These are phyloP conservation scores for Calonectria montana DNA, from an alignment of 2,329 filamentous ascomycete species.

Conservation along the genomic window DNA sequence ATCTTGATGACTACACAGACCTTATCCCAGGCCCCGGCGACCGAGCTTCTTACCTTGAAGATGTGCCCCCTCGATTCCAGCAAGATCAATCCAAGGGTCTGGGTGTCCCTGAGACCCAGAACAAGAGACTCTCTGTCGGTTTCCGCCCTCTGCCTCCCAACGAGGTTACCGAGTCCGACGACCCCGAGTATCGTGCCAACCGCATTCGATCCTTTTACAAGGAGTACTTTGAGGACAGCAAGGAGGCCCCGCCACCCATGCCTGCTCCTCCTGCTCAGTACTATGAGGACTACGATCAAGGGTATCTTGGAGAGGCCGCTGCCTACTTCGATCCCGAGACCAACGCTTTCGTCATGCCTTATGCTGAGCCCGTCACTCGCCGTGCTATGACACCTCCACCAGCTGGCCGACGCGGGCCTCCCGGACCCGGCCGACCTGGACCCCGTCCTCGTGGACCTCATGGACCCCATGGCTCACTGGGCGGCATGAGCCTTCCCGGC, in stretches of 20 bases:
- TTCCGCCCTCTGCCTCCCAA: conserved; percentile 90
- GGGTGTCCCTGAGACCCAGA: conserved; percentile 65
- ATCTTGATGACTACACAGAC: conserved; percentile 48
- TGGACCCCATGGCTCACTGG: conserved; percentile 61
- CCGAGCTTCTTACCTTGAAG: conserved; percentile 39
- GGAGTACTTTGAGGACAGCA: conserved; percentile 95
- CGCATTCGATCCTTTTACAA: conserved; percentile 99
- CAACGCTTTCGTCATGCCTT: conserved; percentile 82
- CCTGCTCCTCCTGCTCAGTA: conserved; percentile 60
- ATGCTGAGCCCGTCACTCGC: conserved; percentile 84
- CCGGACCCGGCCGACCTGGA: conserved; percentile 39
- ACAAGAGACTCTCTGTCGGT: conserved; percentile 73
- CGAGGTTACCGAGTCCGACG: conserved; percentile 82
- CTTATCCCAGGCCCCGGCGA: conserved; percentile 47
- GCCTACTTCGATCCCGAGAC: conserved; percentile 74
- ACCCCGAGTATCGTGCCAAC: conserved; percentile 94
- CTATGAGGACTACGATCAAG: conserved; percentile 80
- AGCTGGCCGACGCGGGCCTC: conserved; percentile 56
- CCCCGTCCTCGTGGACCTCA: conserved; percentile 44
- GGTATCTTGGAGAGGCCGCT: conserved; percentile 75
- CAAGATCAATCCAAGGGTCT: conserved; percentile 52
- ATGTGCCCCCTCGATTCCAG: conserved; percentile 18
- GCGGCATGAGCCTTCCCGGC: conserved; percentile 59
- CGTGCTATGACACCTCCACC: conserved; percentile 97
- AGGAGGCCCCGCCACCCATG: conserved; percentile 58